Base-by-base conservation (phyloP, 2,329 filamentous ascomycete species). In the Neonectria neomacrospora region DNA sequence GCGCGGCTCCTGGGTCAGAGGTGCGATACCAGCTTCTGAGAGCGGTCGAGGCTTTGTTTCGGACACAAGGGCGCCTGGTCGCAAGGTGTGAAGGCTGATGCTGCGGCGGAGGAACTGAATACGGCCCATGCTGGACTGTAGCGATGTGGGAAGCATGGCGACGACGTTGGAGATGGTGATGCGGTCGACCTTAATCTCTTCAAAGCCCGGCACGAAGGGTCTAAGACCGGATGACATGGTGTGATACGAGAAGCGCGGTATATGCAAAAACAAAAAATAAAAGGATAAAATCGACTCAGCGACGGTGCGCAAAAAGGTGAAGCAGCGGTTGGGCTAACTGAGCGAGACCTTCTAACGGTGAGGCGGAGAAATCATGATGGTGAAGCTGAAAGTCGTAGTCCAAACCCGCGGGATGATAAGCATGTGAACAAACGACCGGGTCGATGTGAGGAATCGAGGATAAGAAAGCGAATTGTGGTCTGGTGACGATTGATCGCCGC, bases 61-160 rank as follows among this genome's bases (percentile, higher is more conserved):
- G 14, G 65, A 61, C 39, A 71, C 42, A 2, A 64, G 34, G 45
- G 65, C 55, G 5, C 64, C 61, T 5, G 61, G 48, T 14, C 67
- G 67, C 18, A 76, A 56, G 9, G 67, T 72, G 23, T 75, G 67
- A 7, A 79, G 69, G 57, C 75, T 80, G 45, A 78, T 77, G 11
- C 79, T 80, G 53, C 76, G 76, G 32, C 80, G 78, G 45, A 88
- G 75, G 5, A 83, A 86, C 30, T 81, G 80, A 9, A 88, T 77
- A 6, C 80, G 80, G 3, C 83, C 82, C 22, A 88, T 77, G 61
- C 82, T 79, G 37, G 79, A 83, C 69, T 85, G 83, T 5, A 89
- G 77, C 5, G 85, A 79, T 1, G 79, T 77, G 4, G 86, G 86
- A 8, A 88, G 81, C 61, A 88, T 80, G 6, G 81, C 80, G 73